These are phyloP conservation scores for Podospora pseudoanserina DNA, from an alignment of 495 filamentous ascomycete genomes.

Conservation along the genomic window DNA sequence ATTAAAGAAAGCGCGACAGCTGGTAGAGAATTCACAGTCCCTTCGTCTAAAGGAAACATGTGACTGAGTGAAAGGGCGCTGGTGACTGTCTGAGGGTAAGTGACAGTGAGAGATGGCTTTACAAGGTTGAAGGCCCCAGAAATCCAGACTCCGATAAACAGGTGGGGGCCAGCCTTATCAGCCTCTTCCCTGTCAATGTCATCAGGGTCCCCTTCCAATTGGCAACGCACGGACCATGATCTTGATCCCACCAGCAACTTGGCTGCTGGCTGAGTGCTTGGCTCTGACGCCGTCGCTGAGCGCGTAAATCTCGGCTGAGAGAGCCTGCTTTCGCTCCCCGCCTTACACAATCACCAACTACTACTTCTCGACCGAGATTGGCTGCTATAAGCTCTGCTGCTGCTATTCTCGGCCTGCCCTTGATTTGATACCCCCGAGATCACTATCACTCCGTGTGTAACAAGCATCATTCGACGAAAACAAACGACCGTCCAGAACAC, in stretches of 20 bases:
- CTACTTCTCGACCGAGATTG: not conserved
- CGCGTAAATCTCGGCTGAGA: slow-evolving; percentile 16
- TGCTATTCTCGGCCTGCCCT: not conserved
- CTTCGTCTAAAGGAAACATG: not conserved
- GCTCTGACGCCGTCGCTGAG: not conserved
- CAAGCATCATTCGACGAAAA: not conserved
- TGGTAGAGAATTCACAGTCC: not conserved
- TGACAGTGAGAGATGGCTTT: not conserved
- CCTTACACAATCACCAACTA: not conserved
- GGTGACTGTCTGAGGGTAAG: not conserved
- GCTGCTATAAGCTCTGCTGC: not conserved
- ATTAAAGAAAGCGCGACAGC: not conserved
- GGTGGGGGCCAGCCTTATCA: slow-evolving; percentile 5
- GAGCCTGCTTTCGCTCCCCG: slow-evolving; percentile 1
- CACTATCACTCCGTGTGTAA: not conserved
- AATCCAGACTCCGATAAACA: slow-evolving; percentile 1
- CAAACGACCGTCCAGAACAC: not conserved
- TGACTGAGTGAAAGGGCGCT: not conserved
- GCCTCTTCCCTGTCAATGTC: not conserved
- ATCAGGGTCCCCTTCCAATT: not conserved
- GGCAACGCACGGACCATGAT: not conserved
- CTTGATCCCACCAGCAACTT: not conserved
- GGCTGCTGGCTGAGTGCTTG: not conserved
- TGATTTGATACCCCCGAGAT: not conserved
- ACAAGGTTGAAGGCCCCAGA: not conserved